phyloP scores from a whole-genome alignment of 345 rosid genomes.

The Leavenworthia alabamica region DNA sequence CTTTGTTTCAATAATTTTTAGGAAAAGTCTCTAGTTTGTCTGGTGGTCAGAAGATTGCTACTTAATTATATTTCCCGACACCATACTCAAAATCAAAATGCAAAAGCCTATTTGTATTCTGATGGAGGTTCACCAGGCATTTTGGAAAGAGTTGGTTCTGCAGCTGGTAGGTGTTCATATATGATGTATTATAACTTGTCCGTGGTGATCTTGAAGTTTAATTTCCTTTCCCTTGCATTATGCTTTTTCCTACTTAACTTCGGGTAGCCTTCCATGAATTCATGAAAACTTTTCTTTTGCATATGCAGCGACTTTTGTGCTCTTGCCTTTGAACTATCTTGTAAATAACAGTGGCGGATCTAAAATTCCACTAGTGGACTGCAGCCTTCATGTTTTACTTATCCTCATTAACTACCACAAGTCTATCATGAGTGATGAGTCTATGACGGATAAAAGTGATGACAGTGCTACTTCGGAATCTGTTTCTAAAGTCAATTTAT shows the following conservation, averaged over 20 bases:
- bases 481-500: slow-evolving; percentile 43
- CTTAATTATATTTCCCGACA: slow-evolving; percentile 64
- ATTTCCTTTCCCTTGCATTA: neutral
- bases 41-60: slow-evolving; percentile 59
- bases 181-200: neutral
- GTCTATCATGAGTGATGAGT: slow-evolving; percentile 49
- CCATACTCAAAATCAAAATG: slow-evolving; percentile 33
- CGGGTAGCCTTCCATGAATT: too few relatives aligned
- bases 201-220: neutral
- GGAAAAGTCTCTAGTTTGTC: slow-evolving; percentile 67
- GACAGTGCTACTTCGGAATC: slow-evolving; percentile 56
- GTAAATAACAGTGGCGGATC: slow-evolving; percentile 57
- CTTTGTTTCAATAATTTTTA: slow-evolving; percentile 30
- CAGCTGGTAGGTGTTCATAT: slow-evolving; percentile 60
- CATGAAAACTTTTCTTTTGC: slow-evolving; percentile 18
- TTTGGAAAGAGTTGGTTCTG: slow-evolving; percentile 82
- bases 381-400: slow-evolving; percentile 79
- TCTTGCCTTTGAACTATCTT: slow-evolving; percentile 78
- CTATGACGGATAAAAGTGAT: slow-evolving; percentile 51
- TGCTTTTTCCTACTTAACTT: neutral
- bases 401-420: slow-evolving; percentile 78
- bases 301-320: slow-evolving; percentile 72
- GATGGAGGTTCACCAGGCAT: slow-evolving; percentile 63
- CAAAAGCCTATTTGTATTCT: slow-evolving; percentile 46
- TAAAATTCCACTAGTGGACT: slow-evolving; percentile 60